These are phyloP conservation scores for Leccinum obscurum DNA, from an alignment of 768 basidiomycete genomes.

Conservation along the genomic window DNA sequence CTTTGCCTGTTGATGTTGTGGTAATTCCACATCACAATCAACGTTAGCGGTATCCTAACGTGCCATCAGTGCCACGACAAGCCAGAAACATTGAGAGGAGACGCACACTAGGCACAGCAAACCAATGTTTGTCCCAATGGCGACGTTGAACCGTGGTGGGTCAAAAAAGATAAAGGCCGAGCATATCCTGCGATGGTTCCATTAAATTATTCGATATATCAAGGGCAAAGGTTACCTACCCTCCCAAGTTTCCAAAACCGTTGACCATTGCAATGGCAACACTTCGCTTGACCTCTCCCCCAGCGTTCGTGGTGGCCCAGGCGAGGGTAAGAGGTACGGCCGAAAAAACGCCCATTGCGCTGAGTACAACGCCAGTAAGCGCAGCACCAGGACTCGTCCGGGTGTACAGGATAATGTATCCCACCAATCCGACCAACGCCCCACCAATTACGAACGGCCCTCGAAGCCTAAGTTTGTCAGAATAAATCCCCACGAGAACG, in stretches of 20 bases:
- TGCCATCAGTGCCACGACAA: constrained; percentile 26
- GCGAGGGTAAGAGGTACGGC: constrained; percentile 44
- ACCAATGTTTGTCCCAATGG: constrained; percentile 31
- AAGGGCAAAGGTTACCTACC: constrained; percentile 33
- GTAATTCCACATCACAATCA: constrained; percentile 46
- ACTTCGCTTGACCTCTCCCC: constrained; percentile 52
- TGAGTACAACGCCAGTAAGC: constrained; percentile 48
- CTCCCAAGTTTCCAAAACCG: constrained; percentile 57
- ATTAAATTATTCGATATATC: background rate
- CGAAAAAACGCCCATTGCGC: constrained; percentile 51
- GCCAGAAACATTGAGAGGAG: constrained; percentile 6
- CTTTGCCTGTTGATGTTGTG: constrained; percentile 48
- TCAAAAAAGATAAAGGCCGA: constrained; percentile 43
- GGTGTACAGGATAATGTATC: constrained; percentile 48
- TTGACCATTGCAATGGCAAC: constrained; percentile 52
- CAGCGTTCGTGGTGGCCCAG: constrained; percentile 55
- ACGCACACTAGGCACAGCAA: constrained; percentile 27
- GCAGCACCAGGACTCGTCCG: constrained; percentile 13
- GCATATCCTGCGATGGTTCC: constrained; percentile 32
- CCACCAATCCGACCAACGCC: constrained; percentile 42
- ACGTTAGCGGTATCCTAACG: constrained; percentile 38
- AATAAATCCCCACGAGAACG: constrained; percentile 38
- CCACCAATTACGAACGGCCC: constrained; percentile 49
- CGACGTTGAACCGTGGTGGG: constrained; percentile 37
- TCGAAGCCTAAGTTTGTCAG: constrained; percentile 42